Evolutionary conservation across 1,139 yeast species (phyloP).

Genomic region (Saccharomyces hybrid): DNA sequence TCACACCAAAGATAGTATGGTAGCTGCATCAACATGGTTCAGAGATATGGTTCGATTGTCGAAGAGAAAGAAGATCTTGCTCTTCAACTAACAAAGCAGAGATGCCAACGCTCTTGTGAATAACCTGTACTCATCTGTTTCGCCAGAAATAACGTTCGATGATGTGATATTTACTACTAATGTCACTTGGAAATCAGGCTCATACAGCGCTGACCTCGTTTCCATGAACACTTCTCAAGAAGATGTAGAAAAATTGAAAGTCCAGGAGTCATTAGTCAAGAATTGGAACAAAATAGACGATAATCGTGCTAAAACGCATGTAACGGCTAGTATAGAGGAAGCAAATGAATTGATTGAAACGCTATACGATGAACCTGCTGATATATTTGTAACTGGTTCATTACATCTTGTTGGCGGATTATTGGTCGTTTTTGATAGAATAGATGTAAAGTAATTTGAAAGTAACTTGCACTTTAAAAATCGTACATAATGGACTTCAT

Average conservation of each 20-base stretch:
- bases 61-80: constrained; percentile 38
- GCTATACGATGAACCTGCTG: constrained; percentile 35
- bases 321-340: constrained; percentile 70
- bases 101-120: constrained; percentile 64
- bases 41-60: constrained; percentile 32
- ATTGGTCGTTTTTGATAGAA: constrained; percentile 65
- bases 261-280: constrained; percentile 70
- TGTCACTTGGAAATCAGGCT: constrained; percentile 81
- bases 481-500: background rate
- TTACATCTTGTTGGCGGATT: constrained; percentile 92
- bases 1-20: constrained; percentile 82
- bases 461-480: background rate
- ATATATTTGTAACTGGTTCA: constrained; percentile 91
- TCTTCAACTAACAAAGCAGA: constrained; percentile 92
- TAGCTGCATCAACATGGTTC: constrained; percentile 79
- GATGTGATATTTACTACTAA: constrained; percentile 84
- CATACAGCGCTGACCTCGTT: constrained; percentile 72
- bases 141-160: constrained; percentile 44
- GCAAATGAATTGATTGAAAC: constrained; percentile 48
- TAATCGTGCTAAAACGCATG: constrained; percentile 38
- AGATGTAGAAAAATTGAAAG: constrained; percentile 64
- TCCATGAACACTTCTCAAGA: constrained; percentile 77
- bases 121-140: constrained; percentile 42
- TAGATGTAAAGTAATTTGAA: constrained; percentile 1
- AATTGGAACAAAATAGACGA: constrained; percentile 58